Evolutionary conservation across 306 rosid genomes (phyloP).

Genomic region (Betula pendula): DNA sequence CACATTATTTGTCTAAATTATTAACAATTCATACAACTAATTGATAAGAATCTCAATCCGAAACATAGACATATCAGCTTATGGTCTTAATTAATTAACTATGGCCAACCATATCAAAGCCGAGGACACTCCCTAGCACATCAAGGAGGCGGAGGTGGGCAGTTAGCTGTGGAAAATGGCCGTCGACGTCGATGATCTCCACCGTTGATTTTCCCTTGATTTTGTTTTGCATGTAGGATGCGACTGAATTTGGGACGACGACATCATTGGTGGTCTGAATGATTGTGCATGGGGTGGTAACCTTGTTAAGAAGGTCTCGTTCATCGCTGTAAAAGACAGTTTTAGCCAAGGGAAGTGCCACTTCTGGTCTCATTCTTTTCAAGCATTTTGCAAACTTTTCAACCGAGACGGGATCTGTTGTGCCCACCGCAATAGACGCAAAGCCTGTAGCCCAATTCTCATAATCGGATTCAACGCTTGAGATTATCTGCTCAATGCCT

Average conservation of each 20-base stretch:
- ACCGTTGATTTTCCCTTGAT: conserved; percentile 61
- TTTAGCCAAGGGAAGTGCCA: conserved; percentile 57
- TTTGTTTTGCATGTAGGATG: conserved; percentile 61
- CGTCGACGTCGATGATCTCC: conserved; percentile 46
- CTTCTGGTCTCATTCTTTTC: conserved; percentile 51
- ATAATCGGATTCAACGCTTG: conserved; percentile 54
- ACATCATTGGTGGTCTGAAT: conserved; percentile 57
- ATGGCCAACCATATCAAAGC: too few relatives aligned
- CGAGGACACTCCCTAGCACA: conserved; percentile 52
- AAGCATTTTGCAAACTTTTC: conserved; percentile 53
- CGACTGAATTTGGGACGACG: conserved; percentile 61
- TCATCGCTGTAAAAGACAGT: conserved; percentile 63
- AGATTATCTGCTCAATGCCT: conserved; percentile 51
- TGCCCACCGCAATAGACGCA: conserved; percentile 47
- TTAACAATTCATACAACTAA: too few relatives aligned
- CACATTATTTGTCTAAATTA: too few relatives aligned
- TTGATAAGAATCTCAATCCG: too few relatives aligned
- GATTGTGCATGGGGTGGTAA: conserved; percentile 73
- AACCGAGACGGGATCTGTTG: conserved; percentile 54
- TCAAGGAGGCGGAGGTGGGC: conserved; percentile 66
- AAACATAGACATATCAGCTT: too few relatives aligned
- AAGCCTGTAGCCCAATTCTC: conserved; percentile 57
- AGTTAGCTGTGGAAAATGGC: conserved; percentile 85
- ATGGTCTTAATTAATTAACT: background rate
- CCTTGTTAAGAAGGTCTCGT: conserved; percentile 62